Percentiles rank a stretch among this genome's conserved stretches.
Evolutionary conservation across 2,329 filamentous ascomycete species (phyloP).

Genomic region (Neospermospora avenae): DNA sequence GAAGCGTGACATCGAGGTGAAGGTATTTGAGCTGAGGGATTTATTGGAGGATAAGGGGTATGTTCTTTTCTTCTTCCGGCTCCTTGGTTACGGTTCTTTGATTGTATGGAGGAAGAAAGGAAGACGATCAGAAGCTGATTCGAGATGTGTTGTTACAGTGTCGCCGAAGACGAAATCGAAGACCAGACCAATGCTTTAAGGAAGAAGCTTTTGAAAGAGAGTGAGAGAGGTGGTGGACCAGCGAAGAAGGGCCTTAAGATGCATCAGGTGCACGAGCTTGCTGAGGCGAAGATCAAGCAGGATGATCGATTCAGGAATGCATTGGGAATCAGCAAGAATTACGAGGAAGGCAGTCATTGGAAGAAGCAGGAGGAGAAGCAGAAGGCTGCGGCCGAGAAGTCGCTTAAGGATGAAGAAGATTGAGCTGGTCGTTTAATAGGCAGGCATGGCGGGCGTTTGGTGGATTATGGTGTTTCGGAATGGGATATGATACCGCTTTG

Average conservation of each 20-base stretch:
- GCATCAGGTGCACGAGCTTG: slow-evolving; percentile 94
- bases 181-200: slow-evolving; percentile 64
- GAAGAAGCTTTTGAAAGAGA: slow-evolving; percentile 52
- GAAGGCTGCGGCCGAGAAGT: slow-evolving; percentile 42
- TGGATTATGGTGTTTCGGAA: not conserved
- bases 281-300: slow-evolving; percentile 94
- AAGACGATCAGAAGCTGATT: slow-evolving; percentile 14
- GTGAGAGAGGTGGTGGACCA: slow-evolving; percentile 38
- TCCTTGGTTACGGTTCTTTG: too few relatives aligned
- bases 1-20: slow-evolving; percentile 86
- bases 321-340: slow-evolving; percentile 80
- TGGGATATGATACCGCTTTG: not conserved
- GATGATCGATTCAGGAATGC: slow-evolving; percentile 84
- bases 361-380: slow-evolving; percentile 73
- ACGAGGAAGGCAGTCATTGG: slow-evolving; percentile 85
- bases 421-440: not conserved
- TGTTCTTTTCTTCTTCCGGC: slow-evolving; percentile 33
- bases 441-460: not conserved
- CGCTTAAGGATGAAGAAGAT: slow-evolving; percentile 22
- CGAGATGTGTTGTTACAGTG: slow-evolving; percentile 40
- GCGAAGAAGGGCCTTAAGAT: slow-evolving; percentile 66
- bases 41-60: slow-evolving; percentile 87
- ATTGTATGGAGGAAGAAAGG: too few relatives aligned
- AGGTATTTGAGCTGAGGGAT: slow-evolving; percentile 87
- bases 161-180: slow-evolving; percentile 91